Base-by-base conservation (phyloP, 208 protist genomes). In the Wallacemonas sp. region DNA sequence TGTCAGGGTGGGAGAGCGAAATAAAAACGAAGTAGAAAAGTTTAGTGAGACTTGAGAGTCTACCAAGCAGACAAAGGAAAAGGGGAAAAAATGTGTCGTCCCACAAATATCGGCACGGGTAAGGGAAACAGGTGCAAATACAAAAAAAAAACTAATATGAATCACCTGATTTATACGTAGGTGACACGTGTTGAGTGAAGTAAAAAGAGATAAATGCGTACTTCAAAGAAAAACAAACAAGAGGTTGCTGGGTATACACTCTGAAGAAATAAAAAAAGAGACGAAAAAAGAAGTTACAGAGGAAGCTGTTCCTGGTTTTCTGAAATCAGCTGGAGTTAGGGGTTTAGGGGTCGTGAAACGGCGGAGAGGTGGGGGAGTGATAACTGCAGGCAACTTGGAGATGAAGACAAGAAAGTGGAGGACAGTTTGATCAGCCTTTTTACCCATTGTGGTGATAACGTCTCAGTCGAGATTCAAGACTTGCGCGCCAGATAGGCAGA, bases 1-100 rank as follows among this genome's bases (percentile, higher is more conserved):
- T 33, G n/a, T n/a, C 36, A 31, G 19, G 12, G 24, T 21, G 9
- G 19, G 14, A 21, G 33, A 8, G 30, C 17, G 2, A 28, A 51
- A 51, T 22, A 55, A 34, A 39, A 55, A 38, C 31, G 28, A 42
- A 55, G 28, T 14, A 21, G 39, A 38, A 66, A 24, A 36, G 5
- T 31, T 6, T 28, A 44, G 21, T 21, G 19, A n/a, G 6, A 46
- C 5, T 49, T 5, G 9, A 49, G 44, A 49, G 44, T 22, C 5
- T 6, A 41, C 9, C 44, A 42, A 66, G 27, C 4, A 66, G 36
- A n/a, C 21, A 54, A 66, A 41, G 45, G 55, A 55, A 5, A 53
- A 66, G 42, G 17, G 39, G 36, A 33, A 55, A 54, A 31, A 65
- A 34, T n/a, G n/a, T n/a, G n/a, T n/a, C n/a, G n/a, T n/a, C n/a